Evolutionary conservation across 208 protist genomes (phyloP), one percentile per base, ranked within the genome.

Genomic region (Wallacemonas collosoma): DNA sequence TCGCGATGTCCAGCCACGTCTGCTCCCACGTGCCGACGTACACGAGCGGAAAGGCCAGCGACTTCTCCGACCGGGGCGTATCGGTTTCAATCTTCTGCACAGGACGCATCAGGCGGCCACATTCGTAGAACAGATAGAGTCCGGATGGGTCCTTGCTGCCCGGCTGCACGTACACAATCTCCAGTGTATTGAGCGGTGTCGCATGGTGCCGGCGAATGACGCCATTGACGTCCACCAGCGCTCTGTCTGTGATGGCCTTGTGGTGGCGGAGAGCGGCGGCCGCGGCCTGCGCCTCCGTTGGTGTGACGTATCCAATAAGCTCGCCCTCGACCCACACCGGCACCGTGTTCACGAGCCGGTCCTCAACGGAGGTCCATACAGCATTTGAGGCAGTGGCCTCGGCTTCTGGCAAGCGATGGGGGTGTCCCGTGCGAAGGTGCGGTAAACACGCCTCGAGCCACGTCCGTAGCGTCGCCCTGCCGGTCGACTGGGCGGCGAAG

Each of bases 11-110:
- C 68, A 99, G 87, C 86, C 98, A 99, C 14, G 92, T 89, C 86
- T 99, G 98, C 90, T 99, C 99, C 74, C 98, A 97, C 41, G 98
- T 91, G 36, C 98, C 98, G 61, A 99, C 97, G 50, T 85, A 97
- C 38, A 91, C 79, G 9, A 96, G 74, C 9, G 87, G 88, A 71
- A 95, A 95, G 39, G 88, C 78, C 17, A 83, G 56, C 93, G 69
- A 17, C 9, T 36, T 71, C 54, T 96, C 83, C 15, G 64, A 66
- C 26, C 26, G 26, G 12, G 64, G 17, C n/a, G 71, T 66, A 11
- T n/a, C 35, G 45, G 86, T 84, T 60, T 91, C 88, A 11, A 95
- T 84, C 72, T 85, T 79, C 82, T 94, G 89, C 55, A 99, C 97
- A 5, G 98, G 98, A 14, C 99, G 90, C 81, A 99, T 94, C 35